Evolutionary conservation across 2,329 filamentous ascomycete species (phyloP), one percentile per base, ranked within the genome.

Genomic region (Lachnum nothofagi): DNA sequence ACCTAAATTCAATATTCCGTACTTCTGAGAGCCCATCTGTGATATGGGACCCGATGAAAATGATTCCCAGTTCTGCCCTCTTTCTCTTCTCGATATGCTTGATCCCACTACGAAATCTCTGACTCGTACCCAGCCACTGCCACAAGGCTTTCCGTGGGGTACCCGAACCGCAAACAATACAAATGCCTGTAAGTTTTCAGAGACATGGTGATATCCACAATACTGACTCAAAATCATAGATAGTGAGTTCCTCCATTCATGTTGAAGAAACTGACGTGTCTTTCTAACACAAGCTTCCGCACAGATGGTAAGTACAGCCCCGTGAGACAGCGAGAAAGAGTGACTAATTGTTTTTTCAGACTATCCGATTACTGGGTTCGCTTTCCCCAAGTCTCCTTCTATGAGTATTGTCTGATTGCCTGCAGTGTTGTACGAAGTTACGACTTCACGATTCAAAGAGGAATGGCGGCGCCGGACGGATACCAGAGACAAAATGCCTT

Each of bases 131-230:
- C 34, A 56, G 27, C 72, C 75, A 16, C 61, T 73, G 6, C 72
- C 73, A 0, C 69, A 75, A 52, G 74, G 73, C 3, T 70, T 59
- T 42, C 78, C 78, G 3, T 81, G 78, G 78, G 77, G 74, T 27
- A 61, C 57, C 3, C 64, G 66, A 37, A 70, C 69, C n/a, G 61
- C 68, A 24, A 64, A 63, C 14, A 61, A 62, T 12, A 73, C 64
- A 1, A 66, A 71, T 49, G 67, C 68, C 46, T 59, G 54, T 52
- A 40, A 52, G 48, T 50, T 17, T 38, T 40, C 31, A 31, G 12
- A 19, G 20, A 12, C n/a, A 23, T 31, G 17, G 34, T 19, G 6
- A 22, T 17, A 12, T 12, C 7, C 16, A 19, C 9, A 12, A 14
- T 27, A 20, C 45, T 48, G 29, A 48, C 45, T 25, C 27, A n/a